phyloP scores from a whole-genome alignment of 2,329 filamentous ascomycete species.

The Xylaria sp. region DNA sequence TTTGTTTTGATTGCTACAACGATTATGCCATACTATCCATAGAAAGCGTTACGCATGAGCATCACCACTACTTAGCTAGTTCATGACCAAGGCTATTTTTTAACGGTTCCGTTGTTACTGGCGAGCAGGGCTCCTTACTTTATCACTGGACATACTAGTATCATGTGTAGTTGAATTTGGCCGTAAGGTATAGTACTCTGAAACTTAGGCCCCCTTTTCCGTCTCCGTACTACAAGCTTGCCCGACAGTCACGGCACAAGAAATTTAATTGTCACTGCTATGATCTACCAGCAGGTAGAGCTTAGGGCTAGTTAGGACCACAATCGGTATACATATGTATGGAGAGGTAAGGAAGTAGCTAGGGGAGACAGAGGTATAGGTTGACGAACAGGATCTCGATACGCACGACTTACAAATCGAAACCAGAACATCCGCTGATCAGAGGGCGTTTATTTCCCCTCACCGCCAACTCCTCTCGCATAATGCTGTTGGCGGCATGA shows the following conservation, averaged over 20 bases:
- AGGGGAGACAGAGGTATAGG: background rate
- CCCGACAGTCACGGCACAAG: conserved; percentile 11
- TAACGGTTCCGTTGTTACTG: background rate
- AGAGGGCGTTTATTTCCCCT: conserved; percentile 16
- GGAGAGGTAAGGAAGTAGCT: background rate
- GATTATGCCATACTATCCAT: background rate
- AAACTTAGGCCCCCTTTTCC: background rate
- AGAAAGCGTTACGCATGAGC: background rate
- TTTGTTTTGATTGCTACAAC: conserved; percentile 12
- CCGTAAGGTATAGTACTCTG: background rate
- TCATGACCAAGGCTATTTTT: background rate
- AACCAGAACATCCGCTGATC: conserved; percentile 14
- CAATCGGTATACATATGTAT: conserved; percentile 14
- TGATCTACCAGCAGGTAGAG: conserved; percentile 30
- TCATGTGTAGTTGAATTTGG: background rate
- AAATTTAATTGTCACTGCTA: conserved; percentile 14
- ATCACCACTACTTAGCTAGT: background rate
- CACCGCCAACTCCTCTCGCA: conserved; percentile 32
- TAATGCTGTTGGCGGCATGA: conserved; percentile 31
- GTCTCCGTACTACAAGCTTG: conserved; percentile 7
- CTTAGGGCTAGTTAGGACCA: conserved; percentile 16
- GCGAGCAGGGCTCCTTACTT: background rate
- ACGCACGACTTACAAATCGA: conserved; percentile 33
- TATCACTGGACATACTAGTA: background rate
- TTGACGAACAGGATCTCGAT: conserved; percentile 20